Conservation (phyloP, 1,284 basidiomycete species). For the Malassezia nana region DNA sequence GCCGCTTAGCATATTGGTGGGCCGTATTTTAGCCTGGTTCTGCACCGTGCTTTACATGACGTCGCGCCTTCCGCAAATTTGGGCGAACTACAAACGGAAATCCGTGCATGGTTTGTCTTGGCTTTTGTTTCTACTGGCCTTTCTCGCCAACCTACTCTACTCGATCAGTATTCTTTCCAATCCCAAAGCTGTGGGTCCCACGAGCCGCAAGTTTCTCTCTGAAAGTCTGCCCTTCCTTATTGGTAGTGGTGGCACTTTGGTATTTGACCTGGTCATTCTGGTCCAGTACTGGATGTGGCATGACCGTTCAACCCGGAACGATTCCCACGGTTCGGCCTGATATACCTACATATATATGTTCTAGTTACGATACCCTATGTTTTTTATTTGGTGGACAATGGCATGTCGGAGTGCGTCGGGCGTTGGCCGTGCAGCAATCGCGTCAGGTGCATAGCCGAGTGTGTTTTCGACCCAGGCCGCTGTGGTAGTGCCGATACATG, state of each 20-base stretch:
- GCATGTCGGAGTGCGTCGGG: conserved; percentile 37
- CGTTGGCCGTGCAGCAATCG: conserved; percentile 32
- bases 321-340: background rate
- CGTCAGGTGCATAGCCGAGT: conserved; percentile 32
- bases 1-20: conserved; percentile 19
- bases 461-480: conserved; percentile 29
- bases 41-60: conserved; percentile 47
- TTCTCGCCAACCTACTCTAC: conserved; percentile 40
- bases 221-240: conserved; percentile 44
- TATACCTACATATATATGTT: background rate
- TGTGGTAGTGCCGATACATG: conserved; percentile 37
- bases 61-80: conserved; percentile 47
- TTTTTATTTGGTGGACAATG: conserved; percentile 17
- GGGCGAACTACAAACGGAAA: conserved; percentile 36
- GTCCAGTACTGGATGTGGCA: conserved; percentile 38
- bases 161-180: conserved; percentile 33
- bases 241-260: conserved; percentile 38
- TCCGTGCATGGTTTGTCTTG: conserved; percentile 41
- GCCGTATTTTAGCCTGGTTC: conserved; percentile 39
- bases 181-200: conserved; percentile 23
- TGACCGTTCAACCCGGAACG: background rate
- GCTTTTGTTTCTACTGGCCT: conserved; percentile 42
- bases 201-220: conserved; percentile 21
- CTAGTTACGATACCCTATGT: background rate
- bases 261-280: conserved; percentile 43